Evolutionary conservation across 805 yeast species (phyloP).

Genomic region (Grigorovia jiainica): DNA sequence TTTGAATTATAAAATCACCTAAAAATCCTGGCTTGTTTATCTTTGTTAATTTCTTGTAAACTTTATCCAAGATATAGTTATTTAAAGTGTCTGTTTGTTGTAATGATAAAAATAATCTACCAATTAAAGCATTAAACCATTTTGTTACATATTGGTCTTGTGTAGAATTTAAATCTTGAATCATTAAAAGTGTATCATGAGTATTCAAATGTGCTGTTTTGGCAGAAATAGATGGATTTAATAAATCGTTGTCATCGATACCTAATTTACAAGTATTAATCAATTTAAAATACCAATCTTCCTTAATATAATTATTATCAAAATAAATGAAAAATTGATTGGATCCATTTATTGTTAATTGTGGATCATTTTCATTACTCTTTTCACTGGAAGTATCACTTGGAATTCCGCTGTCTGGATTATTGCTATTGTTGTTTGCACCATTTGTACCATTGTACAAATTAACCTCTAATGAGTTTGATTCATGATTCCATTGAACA

Average conservation of each 20-base stretch:
- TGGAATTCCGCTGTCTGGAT: background rate
- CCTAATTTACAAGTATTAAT: constrained; percentile 57
- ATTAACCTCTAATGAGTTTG: background rate
- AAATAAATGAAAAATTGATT: constrained; percentile 53
- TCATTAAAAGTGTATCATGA: constrained; percentile 59
- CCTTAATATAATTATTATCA: constrained; percentile 74
- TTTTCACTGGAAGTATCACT: background rate
- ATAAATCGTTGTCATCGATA: constrained; percentile 17
- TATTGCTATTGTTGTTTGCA: background rate
- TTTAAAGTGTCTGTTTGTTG: constrained; percentile 65
- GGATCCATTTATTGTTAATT: constrained; percentile 5
- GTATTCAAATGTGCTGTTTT: constrained; percentile 65
- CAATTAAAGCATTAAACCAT: constrained; percentile 86
- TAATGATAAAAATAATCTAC: constrained; percentile 68
- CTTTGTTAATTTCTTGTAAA: constrained; percentile 65
- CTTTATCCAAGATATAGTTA: constrained; percentile 43
- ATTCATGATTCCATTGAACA: constrained; percentile 5
- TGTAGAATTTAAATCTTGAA: constrained; percentile 68
- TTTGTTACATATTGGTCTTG: constrained; percentile 76
- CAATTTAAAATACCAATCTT: constrained; percentile 85
- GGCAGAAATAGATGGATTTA: constrained; percentile 60
- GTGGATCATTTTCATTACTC: background rate
- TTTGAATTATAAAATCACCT: constrained; percentile 68
- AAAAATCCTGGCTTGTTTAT: constrained; percentile 81
- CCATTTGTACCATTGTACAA: constrained; percentile 1